These are phyloP conservation scores for Graphiopsis chlorocephala DNA, from an alignment of 2,329 filamentous ascomycete species.

Conservation along the genomic window DNA sequence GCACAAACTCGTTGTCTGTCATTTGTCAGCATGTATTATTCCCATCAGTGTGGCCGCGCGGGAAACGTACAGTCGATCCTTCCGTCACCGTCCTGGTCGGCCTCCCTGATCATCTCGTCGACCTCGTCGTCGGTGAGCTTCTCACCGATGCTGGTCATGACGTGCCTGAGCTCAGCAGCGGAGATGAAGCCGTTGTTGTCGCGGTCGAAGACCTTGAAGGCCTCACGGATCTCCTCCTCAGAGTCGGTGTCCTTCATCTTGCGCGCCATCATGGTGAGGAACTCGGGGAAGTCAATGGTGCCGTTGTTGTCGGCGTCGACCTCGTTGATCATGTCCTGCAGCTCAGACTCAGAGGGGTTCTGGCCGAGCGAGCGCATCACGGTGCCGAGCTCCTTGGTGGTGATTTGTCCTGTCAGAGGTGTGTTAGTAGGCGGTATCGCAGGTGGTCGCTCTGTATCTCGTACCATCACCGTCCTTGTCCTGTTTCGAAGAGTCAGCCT, in stretches of 20 bases:
- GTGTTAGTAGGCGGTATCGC: slow-evolving; percentile 13
- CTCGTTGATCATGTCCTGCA: slow-evolving; percentile 67
- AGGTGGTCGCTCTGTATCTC: slow-evolving; percentile 33
- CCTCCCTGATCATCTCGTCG: slow-evolving; percentile 64
- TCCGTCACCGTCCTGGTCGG: slow-evolving; percentile 63
- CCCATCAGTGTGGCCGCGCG: not conserved
- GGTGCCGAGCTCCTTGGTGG: slow-evolving; percentile 60
- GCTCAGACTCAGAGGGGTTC: slow-evolving; percentile 60
- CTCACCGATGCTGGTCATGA: slow-evolving; percentile 65
- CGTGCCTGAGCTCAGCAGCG: slow-evolving; percentile 59
- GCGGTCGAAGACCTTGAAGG: slow-evolving; percentile 65
- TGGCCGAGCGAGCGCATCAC: slow-evolving; percentile 64
- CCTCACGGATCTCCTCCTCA: slow-evolving; percentile 63
- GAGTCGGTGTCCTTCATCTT: slow-evolving; percentile 61
- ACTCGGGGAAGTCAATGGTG: slow-evolving; percentile 65
- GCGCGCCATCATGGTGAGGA: slow-evolving; percentile 64
- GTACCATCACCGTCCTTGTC: slow-evolving; percentile 57
- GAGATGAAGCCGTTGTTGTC: slow-evolving; percentile 66
- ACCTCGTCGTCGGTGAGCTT: slow-evolving; percentile 63
- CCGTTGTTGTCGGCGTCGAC: slow-evolving; percentile 64
- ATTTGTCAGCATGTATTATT: slow-evolving; percentile 17
- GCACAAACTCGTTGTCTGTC: slow-evolving; percentile 55
- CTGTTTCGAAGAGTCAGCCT: slow-evolving; percentile 36
- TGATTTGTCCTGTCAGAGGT: slow-evolving; percentile 57
- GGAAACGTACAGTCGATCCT: slow-evolving; percentile 60